Percentiles rank a stretch among this genome's conserved stretches.
Conservation (phyloP, 2,329 filamentous ascomycete species). For the Blastomyces parvus region DNA sequence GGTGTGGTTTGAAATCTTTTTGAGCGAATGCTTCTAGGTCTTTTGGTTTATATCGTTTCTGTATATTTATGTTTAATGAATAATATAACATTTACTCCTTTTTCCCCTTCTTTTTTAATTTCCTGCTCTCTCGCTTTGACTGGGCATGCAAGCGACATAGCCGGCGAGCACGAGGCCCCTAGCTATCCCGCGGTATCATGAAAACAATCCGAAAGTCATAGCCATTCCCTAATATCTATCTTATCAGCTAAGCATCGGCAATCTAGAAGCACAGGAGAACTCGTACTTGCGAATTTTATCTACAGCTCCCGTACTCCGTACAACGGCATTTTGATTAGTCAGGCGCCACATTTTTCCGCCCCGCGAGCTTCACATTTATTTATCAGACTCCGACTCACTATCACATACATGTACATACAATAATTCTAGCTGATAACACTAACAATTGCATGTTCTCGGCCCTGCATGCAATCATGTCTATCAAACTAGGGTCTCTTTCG, state of each 20-base stretch:
- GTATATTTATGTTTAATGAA: neutral
- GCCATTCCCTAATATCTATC: no score
- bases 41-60: neutral
- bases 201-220: no score
- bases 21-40: neutral
- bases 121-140: neutral
- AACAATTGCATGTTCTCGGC: neutral
- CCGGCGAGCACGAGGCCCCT: no score
- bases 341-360: neutral
- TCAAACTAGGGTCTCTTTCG: slow-evolving; percentile 24
- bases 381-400: neutral
- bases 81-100: neutral
- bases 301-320: no score
- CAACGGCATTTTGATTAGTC: no score
- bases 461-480: slow-evolving; percentile 2
- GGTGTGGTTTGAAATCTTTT: neutral
- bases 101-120: neutral
- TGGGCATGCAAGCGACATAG: neutral
- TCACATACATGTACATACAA: no score
- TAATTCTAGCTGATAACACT: neutral
- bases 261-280: no score
- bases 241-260: no score
- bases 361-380: neutral
- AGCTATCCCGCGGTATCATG: no score
- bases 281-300: no score